phyloP scores from a whole-genome alignment of 768 basidiomycete species.

The Kwoniella sp. region DNA sequence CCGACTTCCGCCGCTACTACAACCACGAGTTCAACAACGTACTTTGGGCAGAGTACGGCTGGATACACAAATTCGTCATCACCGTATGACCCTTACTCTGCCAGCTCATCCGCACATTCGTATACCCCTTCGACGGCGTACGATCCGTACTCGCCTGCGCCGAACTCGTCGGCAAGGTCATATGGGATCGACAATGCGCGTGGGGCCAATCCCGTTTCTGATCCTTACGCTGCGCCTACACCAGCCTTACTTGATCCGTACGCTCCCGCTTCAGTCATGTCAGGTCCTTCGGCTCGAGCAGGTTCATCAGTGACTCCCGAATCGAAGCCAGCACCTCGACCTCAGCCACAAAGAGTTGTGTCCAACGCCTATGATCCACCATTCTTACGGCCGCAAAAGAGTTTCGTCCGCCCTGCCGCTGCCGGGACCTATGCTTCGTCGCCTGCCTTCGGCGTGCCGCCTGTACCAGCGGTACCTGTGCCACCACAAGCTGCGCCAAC shows the following conservation, averaged over 20 bases:
- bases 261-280: not conserved
- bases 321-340: slow-evolving; percentile 18
- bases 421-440: slow-evolving; percentile 6
- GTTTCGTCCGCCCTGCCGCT: slow-evolving; percentile 24
- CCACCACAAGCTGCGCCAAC: slow-evolving; percentile 15
- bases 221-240: slow-evolving; percentile 14
- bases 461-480: slow-evolving; percentile 1
- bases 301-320: slow-evolving; percentile 5
- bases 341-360: slow-evolving; percentile 13
- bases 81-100: slow-evolving; percentile 13
- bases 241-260: slow-evolving; percentile 8
- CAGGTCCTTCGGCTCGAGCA: not conserved
- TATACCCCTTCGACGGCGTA: slow-evolving; percentile 10
- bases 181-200: no score
- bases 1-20: slow-evolving; percentile 9
- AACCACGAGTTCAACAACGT: not conserved
- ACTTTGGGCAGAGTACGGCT: not conserved
- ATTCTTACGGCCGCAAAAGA: slow-evolving; percentile 35
- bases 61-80: slow-evolving; percentile 4
- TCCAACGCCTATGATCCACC: slow-evolving; percentile 46
- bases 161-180: slow-evolving; percentile 7
- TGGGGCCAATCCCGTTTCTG: not conserved
- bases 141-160: not conserved
- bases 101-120: not conserved
- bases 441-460: slow-evolving; percentile 8